A percentile compares a stretch with the other conserved stretches of the same genome.
phyloP scores from a whole-genome alignment of 208 protist genomes.

The Leishmania tarentolae region DNA sequence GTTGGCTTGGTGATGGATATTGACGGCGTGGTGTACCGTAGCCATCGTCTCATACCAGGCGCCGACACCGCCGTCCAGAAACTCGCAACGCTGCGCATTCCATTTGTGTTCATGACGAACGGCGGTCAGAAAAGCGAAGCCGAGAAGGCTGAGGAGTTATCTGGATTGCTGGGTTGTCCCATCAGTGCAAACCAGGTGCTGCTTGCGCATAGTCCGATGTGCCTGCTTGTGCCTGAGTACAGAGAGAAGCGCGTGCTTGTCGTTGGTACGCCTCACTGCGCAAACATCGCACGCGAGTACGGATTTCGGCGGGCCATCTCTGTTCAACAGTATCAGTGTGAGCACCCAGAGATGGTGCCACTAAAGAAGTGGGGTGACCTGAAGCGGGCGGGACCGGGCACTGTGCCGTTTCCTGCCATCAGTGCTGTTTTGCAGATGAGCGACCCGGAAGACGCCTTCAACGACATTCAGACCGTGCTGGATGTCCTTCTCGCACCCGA shows the following conservation, averaged over 20 bases:
- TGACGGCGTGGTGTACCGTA: slow-evolving; percentile 80
- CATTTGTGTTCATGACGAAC: slow-evolving; percentile 89
- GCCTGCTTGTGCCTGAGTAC: slow-evolving; percentile 59
- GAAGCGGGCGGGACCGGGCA: slow-evolving; percentile 16
- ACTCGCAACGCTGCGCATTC: slow-evolving; percentile 67
- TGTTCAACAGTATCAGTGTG: slow-evolving; percentile 69
- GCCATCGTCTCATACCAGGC: slow-evolving; percentile 68
- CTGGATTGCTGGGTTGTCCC: slow-evolving; percentile 49
- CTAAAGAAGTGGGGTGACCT: slow-evolving; percentile 69
- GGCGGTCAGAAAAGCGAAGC: slow-evolving; percentile 63
- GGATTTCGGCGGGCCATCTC: slow-evolving; percentile 77
- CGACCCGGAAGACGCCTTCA: slow-evolving; percentile 79
- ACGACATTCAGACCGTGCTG: slow-evolving; percentile 78
- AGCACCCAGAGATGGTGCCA: slow-evolving; percentile 77
- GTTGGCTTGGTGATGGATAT: slow-evolving; percentile 85
- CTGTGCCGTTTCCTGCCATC: slow-evolving; percentile 53
- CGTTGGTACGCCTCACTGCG: slow-evolving; percentile 53
- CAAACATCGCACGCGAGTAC: slow-evolving; percentile 57
- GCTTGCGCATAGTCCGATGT: slow-evolving; percentile 83
- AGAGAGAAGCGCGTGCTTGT: slow-evolving; percentile 60
- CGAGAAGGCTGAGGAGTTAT: slow-evolving; percentile 77
- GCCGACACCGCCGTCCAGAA: slow-evolving; percentile 68
- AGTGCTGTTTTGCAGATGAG: slow-evolving; percentile 73
- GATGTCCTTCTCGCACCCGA: slow-evolving; percentile 73
- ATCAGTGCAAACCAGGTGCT: slow-evolving; percentile 69